Percentiles rank a stretch among this genome's conserved stretches.
Conservation (phyloP, 495 filamentous ascomycete species). For the Penicillium subrubescens region DNA sequence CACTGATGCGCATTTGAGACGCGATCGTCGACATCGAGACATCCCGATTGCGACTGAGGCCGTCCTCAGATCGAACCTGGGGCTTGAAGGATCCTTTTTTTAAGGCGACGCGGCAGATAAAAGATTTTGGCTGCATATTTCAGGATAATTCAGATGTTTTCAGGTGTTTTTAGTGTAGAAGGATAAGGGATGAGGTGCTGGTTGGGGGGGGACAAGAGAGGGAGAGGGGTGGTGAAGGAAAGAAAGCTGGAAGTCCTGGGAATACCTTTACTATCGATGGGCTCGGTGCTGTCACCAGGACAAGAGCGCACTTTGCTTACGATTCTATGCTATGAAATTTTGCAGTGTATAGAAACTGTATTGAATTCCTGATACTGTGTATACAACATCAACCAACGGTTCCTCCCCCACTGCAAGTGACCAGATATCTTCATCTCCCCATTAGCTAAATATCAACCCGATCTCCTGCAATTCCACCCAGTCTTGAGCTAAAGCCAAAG, state of each 20-base stretch:
- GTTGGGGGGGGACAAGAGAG: background rate
- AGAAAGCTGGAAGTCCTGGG: background rate
- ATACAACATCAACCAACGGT: too few relatives aligned
- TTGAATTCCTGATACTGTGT: too few relatives aligned
- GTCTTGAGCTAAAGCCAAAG: too few relatives aligned
- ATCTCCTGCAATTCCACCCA: too few relatives aligned
- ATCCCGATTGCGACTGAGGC: background rate
- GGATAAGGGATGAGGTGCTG: background rate
- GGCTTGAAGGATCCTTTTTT: too few relatives aligned
- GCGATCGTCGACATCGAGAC: background rate
- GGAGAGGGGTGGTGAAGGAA: background rate
- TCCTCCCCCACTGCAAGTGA: too few relatives aligned
- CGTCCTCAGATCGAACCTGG: background rate
- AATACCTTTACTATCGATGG: background rate
- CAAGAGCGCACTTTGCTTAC: background rate
- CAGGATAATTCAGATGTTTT: background rate
- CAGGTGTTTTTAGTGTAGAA: too few relatives aligned
- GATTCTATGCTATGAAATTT: background rate
- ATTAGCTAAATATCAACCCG: too few relatives aligned
- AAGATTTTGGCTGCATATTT: background rate
- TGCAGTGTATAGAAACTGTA: too few relatives aligned
- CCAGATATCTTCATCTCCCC: too few relatives aligned
- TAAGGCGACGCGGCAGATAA: background rate
- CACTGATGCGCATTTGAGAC: background rate
- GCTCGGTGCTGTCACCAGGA: background rate